Conservation (phyloP, 208 protist genomes). For the Wallacemonas collosoma region DNA sequence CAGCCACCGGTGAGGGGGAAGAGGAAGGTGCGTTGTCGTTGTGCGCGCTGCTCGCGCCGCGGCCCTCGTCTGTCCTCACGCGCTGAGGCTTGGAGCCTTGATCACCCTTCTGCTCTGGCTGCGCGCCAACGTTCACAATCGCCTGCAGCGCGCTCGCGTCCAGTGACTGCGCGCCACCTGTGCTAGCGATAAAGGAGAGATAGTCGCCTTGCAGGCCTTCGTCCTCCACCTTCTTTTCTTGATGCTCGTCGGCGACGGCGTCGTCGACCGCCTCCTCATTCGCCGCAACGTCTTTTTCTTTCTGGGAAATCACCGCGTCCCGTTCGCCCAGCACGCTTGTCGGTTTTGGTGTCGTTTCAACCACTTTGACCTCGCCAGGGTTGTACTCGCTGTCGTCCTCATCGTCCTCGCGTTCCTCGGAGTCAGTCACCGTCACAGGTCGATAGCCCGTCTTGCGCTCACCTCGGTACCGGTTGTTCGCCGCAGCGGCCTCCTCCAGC, state of each 20-base stretch:
- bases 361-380: constrained; percentile 29
- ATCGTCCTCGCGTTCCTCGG: constrained; percentile 14
- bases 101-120: neutral
- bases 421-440: constrained; percentile 7
- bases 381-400: constrained; percentile 46
- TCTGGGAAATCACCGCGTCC: neutral
- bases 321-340: neutral
- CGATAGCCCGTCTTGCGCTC: neutral
- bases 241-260: too few species aligned
- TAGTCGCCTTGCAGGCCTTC: constrained; percentile 63
- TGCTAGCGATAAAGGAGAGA: constrained; percentile 32
- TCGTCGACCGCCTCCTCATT: neutral
- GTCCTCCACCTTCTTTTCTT: constrained; percentile 1
- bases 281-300: neutral
- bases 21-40: neutral
- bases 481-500: neutral
- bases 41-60: neutral
- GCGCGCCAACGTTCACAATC: constrained; percentile 23
- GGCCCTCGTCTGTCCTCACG: neutral
- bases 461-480: constrained; percentile 9
- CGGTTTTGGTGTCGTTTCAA: constrained; percentile 19
- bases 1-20: constrained; percentile 18
- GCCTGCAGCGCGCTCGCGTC: constrained; percentile 45
- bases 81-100: neutral
- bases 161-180: constrained; percentile 10